Evolutionary conservation across 805 yeast genomes (phyloP), one percentile per base, ranked within the genome.

Genomic region (Saturnispora zaruensis): DNA sequence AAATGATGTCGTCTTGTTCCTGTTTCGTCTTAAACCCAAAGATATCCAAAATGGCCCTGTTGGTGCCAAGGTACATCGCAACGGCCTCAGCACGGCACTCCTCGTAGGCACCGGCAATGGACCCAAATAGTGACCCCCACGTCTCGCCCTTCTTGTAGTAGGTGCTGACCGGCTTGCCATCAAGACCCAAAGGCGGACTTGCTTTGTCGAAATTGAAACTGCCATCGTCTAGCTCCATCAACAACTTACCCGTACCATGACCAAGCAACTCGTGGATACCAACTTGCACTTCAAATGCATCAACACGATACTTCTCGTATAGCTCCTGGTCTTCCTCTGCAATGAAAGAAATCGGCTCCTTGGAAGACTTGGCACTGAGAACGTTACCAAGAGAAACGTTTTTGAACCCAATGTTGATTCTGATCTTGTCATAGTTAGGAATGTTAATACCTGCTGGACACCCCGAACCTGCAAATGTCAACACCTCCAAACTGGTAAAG

Each of bases 41-140:
- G 49, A 87, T 84, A 28, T 78, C 76, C 55, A 88, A 72, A 32
- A 88, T 73, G 48, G 80, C 74, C 51, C 78, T 72, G 65, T 83
- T 82, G 44, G 90, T 78, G 57, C 84, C 77, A 56, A 88, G 75
- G 63, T 77, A 85, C 78, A 88, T 77, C 5, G 96, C 96, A 44
- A 88, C 95, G 51, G 83, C 78, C 65, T 88, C 96, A 24, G 96
- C 96, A 58, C 96, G 79, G 65, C 96, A 88, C 66, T 88, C 96
- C 67, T 88, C 96, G 63, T 83, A 87, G 1, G 95, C 81, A 25
- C 96, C 96, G 6, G 96, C 85, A 53, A 82, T 65, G 4, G 84
- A 72, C 9, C 96, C 91, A 64, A 88, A 88, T 48, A 84, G 71
- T 4, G 91, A 82, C 4, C 95, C 91, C 96, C 96, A 88, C 3